Percentiles rank a stretch among this genome's conserved stretches.
These are phyloP conservation scores for Fusarium anthophilum DNA, from an alignment of 2,329 filamentous ascomycete genomes.

Conservation along the genomic window DNA sequence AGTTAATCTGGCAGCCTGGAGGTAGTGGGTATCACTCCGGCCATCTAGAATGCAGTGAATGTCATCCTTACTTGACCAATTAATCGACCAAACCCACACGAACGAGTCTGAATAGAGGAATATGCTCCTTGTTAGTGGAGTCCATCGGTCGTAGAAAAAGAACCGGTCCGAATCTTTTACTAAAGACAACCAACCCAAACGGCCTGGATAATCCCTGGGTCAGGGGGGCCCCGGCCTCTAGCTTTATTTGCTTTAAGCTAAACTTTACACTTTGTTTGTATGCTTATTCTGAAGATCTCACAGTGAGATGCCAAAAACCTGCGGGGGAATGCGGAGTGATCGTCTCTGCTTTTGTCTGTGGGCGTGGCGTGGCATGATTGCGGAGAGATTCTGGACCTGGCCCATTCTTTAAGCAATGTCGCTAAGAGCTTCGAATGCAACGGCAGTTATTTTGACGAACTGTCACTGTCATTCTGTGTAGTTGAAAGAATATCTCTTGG, in stretches of 20 bases:
- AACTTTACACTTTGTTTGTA: not conserved
- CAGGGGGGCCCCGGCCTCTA: not conserved
- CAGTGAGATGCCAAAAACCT: slow-evolving; percentile 7
- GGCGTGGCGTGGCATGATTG: slow-evolving; percentile 11
- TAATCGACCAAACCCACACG: not conserved
- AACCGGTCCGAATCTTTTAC: slow-evolving; percentile 36
- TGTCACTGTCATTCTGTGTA: not conserved
- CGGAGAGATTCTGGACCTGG: slow-evolving; percentile 21
- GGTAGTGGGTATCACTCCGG: slow-evolving; percentile 1
- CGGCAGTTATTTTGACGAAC: not conserved
- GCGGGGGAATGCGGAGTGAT: slow-evolving; percentile 25
- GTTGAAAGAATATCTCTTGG: not conserved
- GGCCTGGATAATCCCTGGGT: not conserved
- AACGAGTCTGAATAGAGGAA: not conserved
- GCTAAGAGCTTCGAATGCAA: not conserved
- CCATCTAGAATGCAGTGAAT: slow-evolving; percentile 13
- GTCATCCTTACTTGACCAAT: slow-evolving; percentile 15
- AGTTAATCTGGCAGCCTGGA: not conserved
- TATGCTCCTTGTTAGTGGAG: slow-evolving; percentile 11
- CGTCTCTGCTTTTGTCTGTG: not conserved
- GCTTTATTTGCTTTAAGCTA: slow-evolving; percentile 20
- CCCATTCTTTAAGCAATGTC: slow-evolving; percentile 24
- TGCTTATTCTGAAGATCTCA: slow-evolving; percentile 10
- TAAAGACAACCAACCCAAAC: not conserved
- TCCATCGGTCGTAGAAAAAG: slow-evolving; percentile 33